Base-by-base conservation (phyloP, 495 filamentous ascomycete genomes). In the Thermochaetoides thermophila region DNA sequence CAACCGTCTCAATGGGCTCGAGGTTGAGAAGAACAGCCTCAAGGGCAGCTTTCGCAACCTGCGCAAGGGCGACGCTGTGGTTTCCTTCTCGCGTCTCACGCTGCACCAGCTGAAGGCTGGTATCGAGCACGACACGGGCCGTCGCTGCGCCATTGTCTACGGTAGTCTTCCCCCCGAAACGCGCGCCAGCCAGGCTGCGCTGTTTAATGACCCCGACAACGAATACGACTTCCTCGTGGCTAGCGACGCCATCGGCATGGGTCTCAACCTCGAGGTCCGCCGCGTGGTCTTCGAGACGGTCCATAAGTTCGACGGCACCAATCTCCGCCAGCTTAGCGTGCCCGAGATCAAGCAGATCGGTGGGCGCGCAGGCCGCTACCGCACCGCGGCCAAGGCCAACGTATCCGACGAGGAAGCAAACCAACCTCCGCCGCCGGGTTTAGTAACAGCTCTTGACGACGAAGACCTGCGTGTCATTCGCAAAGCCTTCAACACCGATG, bases 181-280 rank as follows among this genome's bases (percentile, higher is more conserved):
- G 27, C 70, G 91, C 36, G 84, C 81, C 8, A 75, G 84, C 46
- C 89, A 99, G 57, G 89, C 89, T 5, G 68, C 65, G 16, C 67
- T 94, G 2, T 97, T 97, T 64, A 97, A 97, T 45, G 82, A 95
- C 42, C 84, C 80, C 0, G 59, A 89, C 48, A 96, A 82, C 54
- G 86, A 92, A 23, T 99, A 94, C 51, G 85, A 99, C 44, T 85
- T 77, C 40, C 63, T 99, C 4, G 83, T 87, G 17, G 89, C 89
- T 11, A 94, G 84, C 44, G 89, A 99, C 53, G 89, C 89, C 15
- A 84, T 99, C 42, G 89, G 89, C 15, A 99, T 99, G 89, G 89
- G 89, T 1, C 58, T 99, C 19, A 99, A 99, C 54, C 49, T 99
- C 60, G 85, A 82, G 49, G 78, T 89, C 58, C 91, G 84, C 46